Base-by-base conservation (phyloP, 345 rosid genomes). In the Firmiana major region DNA sequence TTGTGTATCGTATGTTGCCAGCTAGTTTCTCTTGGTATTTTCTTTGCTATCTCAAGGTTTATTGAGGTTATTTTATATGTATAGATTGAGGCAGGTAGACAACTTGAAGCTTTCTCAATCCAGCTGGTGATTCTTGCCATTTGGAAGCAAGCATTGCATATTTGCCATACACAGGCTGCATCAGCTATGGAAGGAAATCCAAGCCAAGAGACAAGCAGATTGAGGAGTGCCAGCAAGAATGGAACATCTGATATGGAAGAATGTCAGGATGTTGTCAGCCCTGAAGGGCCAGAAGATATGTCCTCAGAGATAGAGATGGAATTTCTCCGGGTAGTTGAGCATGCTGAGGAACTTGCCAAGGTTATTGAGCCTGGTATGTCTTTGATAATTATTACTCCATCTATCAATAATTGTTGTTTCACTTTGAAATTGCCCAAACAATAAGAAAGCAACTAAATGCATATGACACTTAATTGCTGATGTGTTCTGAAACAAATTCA, bases 61-160 rank as follows among this genome's bases (percentile, higher is more conserved):
- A 57, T 54, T 45, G n/a, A 22, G 6, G 40, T 72, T 45, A 53
- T 4, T 73, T 46, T 74, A 62, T 57, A 6, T 62, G 60, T 28
- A 82, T 69, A 92, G 99, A 81, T 85, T 24, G 81, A 81, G 78
- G 84, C 84, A 43, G 85, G 83, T 62, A 86, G 40, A 79, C 88
- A 84, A 46, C 84, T 92, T 74, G 95, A 94, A 80, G 99, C 93
- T 72, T 96, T 96, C 88, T 92, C 99, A 8, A 84, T 96, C 74
- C 97, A 94, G 83, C 88, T 96, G 83, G 97, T 89, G 77, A 86
- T 91, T 80, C 95, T 93, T 48, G 99, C 99, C 75, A 91, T 93
- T 58, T 93, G 98, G 98, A 96, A 92, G 88, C 98, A 91, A 81
- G 98, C 97, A 24, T 81, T 93, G 78, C 87, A 91, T 87, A 91